Conservation (phyloP, 345 rosid genomes). For the Erodium maritimum region DNA sequence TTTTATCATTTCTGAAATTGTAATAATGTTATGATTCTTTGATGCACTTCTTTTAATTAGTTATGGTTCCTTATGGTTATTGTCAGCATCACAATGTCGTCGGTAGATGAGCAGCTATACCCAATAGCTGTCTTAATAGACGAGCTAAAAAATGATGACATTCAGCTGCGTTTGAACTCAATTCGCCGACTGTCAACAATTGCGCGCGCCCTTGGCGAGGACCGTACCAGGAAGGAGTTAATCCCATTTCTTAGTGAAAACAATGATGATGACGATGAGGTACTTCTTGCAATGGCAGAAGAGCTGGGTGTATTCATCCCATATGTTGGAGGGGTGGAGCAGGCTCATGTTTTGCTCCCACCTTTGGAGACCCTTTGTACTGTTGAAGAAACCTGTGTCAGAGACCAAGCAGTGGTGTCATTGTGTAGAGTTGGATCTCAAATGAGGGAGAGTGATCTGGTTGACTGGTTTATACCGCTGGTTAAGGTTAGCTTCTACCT, state of each 20-base stretch:
- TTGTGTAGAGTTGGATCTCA: constrained; percentile 83
- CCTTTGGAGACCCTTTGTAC: constrained; percentile 79
- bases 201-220: constrained; percentile 96
- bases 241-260: constrained; percentile 86
- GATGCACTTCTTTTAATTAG: constrained; percentile 4
- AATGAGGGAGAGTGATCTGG: constrained; percentile 76
- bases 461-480: constrained; percentile 65
- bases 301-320: constrained; percentile 87
- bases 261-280: constrained; percentile 94
- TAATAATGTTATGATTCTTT: neutral
- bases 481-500: constrained; percentile 48
- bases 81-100: constrained; percentile 34
- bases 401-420: constrained; percentile 81
- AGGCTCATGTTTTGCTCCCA: constrained; percentile 61
- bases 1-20: no score
- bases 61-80: neutral
- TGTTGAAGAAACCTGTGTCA: constrained; percentile 89
- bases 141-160: constrained; percentile 90
- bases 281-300: constrained; percentile 91
- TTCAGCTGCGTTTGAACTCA: constrained; percentile 83
- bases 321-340: constrained; percentile 80
- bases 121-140: constrained; percentile 87
- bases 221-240: constrained; percentile 77
- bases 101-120: constrained; percentile 75
- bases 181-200: constrained; percentile 83